Evolutionary conservation across 352 stramenopile species (phyloP).

Genomic region (Globisporangium polare): DNA sequence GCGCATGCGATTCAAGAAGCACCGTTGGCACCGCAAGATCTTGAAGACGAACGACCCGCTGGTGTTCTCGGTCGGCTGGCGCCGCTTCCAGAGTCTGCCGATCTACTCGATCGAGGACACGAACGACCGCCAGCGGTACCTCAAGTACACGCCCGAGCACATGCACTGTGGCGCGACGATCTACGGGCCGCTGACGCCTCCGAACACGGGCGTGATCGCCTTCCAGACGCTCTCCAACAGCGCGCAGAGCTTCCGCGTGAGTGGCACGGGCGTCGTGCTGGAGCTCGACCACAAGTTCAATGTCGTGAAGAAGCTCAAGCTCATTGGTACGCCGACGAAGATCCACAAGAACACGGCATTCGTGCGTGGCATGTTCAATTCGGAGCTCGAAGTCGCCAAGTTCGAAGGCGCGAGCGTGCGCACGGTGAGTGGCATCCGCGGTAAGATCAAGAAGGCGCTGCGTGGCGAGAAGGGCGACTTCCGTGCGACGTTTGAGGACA

Average conservation of each 20-base stretch:
- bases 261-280: slow-evolving; percentile 95
- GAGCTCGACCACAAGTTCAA: slow-evolving; percentile 97
- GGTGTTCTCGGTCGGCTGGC: slow-evolving; percentile 98
- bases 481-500: slow-evolving; percentile 99
- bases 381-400: slow-evolving; percentile 93
- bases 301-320: slow-evolving; percentile 99
- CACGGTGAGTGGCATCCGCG: slow-evolving; percentile 98
- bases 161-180: slow-evolving; percentile 99
- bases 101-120: slow-evolving; percentile 98
- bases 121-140: slow-evolving; percentile 94
- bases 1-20: slow-evolving; percentile 98
- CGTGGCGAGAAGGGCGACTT: slow-evolving; percentile 94
- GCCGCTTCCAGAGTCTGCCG: slow-evolving; percentile 98
- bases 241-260: slow-evolving; percentile 95
- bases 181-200: slow-evolving; percentile 93
- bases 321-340: slow-evolving; percentile 97
- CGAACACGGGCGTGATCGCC: slow-evolving; percentile 97
- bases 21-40: slow-evolving; percentile 98
- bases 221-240: slow-evolving; percentile 95
- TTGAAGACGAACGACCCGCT: slow-evolving; percentile 98
- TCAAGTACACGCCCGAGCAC: slow-evolving; percentile 99
- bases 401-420: slow-evolving; percentile 97
- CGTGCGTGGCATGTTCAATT: slow-evolving; percentile 97
- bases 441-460: slow-evolving; percentile 97
- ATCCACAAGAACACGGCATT: slow-evolving; percentile 99